Base-by-base conservation (phyloP, 345 rosid genomes). In the Boechera stricta region DNA sequence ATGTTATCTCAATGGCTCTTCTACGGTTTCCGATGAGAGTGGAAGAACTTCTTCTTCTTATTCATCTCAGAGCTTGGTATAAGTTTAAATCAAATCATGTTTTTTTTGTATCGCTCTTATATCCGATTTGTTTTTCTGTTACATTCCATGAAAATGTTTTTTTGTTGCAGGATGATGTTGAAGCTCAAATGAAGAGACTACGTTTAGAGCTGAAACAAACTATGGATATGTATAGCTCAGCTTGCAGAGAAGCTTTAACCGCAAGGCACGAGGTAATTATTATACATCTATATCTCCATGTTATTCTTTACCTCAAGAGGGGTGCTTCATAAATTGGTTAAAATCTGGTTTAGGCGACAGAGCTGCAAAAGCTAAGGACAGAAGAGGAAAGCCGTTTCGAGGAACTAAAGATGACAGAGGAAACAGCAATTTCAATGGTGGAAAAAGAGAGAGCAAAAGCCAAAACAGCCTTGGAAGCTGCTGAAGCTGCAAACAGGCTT, bases 141-240 rank as follows among this genome's bases (percentile, higher is more conserved):
- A 15, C 51, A 53, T 24, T 61, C n/a, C 36, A 36, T 15, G 28
- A 11, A 31, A 28, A 54, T 13, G 6, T 38, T 16, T 66, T 41
- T 57, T 45, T 54, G 76, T 38, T 73, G 52, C 56, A 94, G 93
- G 97, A 90, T 9, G 98, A 89, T 31, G 86, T 89, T 45, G 98
- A 94, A 82, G 75, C 87, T 32, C 97, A 94, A 72, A 90, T 94
- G 95, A 90, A 82, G 75, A 85, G 97, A 79, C 80, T 94, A 61
- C 87, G 74, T 79, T 65, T 86, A 59, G 98, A 94, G 87, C 80
- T 94, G 71, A 94, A 89, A 83, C 94, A 92, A 85, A 94, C 98
- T 33, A 92, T 92, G 97, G 98, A 92, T n/a, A 77, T 94, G 84
- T 92, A 92, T 72, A 87, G 86, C 64, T 84, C 84, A 32, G 98